Base-by-base conservation (phyloP, 2,329 filamentous ascomycete species). In the Ustulina deusta region DNA sequence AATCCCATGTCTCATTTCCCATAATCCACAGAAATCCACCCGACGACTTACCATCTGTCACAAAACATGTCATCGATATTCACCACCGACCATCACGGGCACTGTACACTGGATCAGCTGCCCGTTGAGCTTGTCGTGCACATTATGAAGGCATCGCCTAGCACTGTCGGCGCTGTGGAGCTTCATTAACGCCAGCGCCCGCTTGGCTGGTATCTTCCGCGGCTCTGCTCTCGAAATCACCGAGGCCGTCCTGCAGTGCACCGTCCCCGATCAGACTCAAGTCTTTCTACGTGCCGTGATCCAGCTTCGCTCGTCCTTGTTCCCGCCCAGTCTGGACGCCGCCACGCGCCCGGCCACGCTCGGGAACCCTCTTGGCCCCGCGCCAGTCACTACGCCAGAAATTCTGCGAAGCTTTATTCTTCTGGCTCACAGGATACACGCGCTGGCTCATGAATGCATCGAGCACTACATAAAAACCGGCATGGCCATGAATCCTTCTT, bases 401-500 rank as follows among this genome's bases (percentile, higher is more conserved):
- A 46, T 58, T n/a, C 25, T n/a, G 2, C 22, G 55, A 10, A 17
- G 55, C 22, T 44, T 58, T 36, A 13, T 58, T 58, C 17, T n/a
- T 29, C 55, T 58, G n/a, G 55, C 55, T 44, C 36, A 58, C 13
- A 29, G 13, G 29, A 58, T 58, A 29, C 55, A 58, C 17, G 29
- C n/a, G 20, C 36, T 46, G 22, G 55, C 55, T 15, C 55, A 44
- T 46, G 55, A 58, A 13, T 58, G 55, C 27, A 58, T 58, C 25
- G 55, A 58, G 1, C 55, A 58, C 29, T 58, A 58, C 27, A 58
- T 13, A 17, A 34, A 20, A 46, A 9, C 10, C 15, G 29, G 55
- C 55, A 17, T 58, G 27, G 38, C 36, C 7, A 58, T 58, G 55
- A 58, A 58, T n/a, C 55, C 55, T 42, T 46, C 22, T 58, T n/a